Evolutionary conservation across 169 alveolate genomes (phyloP).

Genomic region (Plasmodium vinckei): DNA sequence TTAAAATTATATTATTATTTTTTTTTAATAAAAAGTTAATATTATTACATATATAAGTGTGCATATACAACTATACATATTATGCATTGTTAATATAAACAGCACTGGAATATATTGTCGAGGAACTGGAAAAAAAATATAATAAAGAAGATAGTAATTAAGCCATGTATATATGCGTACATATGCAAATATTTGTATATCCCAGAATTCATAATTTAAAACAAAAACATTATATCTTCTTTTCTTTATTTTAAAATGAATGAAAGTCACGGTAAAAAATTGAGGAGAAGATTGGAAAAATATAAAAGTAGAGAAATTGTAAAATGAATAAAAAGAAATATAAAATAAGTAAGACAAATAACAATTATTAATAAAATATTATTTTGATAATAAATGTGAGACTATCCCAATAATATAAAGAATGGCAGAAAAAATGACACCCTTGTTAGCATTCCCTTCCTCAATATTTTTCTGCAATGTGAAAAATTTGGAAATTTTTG

Average conservation of each 20-base stretch:
- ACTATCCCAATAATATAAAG: constrained; percentile 65
- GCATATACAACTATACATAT: background rate
- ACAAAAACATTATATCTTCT: constrained; percentile 5
- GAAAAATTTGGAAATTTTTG: too few relatives aligned
- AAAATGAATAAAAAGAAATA: constrained; percentile 1
- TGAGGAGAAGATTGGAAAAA: background rate
- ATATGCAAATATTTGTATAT: background rate
- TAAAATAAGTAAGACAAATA: background rate
- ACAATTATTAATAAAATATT: constrained; percentile 16
- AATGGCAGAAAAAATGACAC: constrained; percentile 54
- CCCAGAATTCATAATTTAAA: constrained; percentile 12
- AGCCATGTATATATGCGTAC: constrained; percentile 3
- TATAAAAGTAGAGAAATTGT: constrained; percentile 2
- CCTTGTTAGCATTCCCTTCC: constrained; percentile 62
- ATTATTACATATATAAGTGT: too few relatives aligned
- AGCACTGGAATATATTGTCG: constrained; percentile 76
- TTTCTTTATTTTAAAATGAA: background rate
- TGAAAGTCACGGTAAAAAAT: background rate
- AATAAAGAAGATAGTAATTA: constrained; percentile 53
- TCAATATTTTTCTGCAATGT: constrained; percentile 40
- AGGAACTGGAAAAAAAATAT: constrained; percentile 67
- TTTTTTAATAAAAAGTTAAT: background rate
- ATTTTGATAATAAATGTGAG: constrained; percentile 69
- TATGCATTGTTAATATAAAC: background rate
- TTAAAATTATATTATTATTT: constrained; percentile 5